A percentile compares a stretch with the other conserved stretches of the same genome.
phyloP scores from a whole-genome alignment of 2,329 filamentous ascomycete genomes.

The Cladorrhinum sp. region DNA sequence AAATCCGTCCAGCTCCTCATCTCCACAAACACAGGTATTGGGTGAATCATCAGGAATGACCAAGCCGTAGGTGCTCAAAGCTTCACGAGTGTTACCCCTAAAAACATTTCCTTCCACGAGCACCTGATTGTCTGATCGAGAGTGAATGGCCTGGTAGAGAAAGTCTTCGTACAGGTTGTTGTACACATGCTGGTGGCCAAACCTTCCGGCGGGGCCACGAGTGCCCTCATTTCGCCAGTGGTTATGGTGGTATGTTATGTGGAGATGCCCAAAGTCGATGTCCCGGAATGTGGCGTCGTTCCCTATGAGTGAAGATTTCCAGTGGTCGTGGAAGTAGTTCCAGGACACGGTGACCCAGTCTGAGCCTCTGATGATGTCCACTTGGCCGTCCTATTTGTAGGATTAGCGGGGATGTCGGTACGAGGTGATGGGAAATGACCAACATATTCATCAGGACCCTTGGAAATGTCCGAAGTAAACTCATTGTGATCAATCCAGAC shows the following conservation, averaged over 20 bases:
- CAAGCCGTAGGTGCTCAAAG: constrained; percentile 51
- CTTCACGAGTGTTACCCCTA: constrained; percentile 44
- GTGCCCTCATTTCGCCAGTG: constrained; percentile 46
- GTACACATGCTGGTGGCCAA: constrained; percentile 49
- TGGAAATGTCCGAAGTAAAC: constrained; percentile 40
- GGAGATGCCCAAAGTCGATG: constrained; percentile 42
- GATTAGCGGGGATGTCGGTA: neutral
- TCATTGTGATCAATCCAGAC: constrained; percentile 50
- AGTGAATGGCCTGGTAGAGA: constrained; percentile 47
- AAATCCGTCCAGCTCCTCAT: constrained; percentile 52
- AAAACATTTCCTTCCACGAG: constrained; percentile 50
- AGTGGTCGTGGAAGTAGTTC: constrained; percentile 50
- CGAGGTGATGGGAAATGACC: neutral
- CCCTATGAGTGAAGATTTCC: constrained; percentile 45
- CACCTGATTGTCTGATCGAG: constrained; percentile 47
- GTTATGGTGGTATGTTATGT: constrained; percentile 51
- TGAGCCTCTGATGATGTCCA: constrained; percentile 43
- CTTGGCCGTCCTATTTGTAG: constrained; percentile 40
- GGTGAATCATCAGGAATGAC: constrained; percentile 55
- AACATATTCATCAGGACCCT: constrained; percentile 39
- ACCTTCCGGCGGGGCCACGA: constrained; percentile 46
- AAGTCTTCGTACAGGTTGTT: constrained; percentile 49
- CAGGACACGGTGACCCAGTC: constrained; percentile 47
- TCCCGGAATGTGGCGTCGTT: constrained; percentile 40
- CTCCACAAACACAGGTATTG: constrained; percentile 51